Conservation (phyloP, 331 rosid genomes). For the Prunus yedoensis region DNA sequence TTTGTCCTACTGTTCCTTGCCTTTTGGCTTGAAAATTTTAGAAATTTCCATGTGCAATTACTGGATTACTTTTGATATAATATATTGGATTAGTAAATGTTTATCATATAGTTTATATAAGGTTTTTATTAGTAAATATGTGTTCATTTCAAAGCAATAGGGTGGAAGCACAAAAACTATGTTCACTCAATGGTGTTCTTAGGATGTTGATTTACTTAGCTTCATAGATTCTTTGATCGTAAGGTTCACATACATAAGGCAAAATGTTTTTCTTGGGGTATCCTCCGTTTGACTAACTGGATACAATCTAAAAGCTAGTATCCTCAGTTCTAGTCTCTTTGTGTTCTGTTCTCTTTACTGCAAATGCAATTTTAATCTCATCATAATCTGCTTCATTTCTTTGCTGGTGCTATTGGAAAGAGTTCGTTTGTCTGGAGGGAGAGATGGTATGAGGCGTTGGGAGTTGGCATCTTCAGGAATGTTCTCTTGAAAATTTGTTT, state of each 20-base stretch:
- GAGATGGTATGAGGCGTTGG: no score
- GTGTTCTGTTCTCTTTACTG: not conserved
- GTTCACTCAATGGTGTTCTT: not conserved
- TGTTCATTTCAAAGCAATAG: not conserved
- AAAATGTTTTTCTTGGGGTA: not conserved
- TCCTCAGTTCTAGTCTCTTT: not conserved
- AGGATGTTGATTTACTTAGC: not conserved
- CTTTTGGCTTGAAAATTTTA: not conserved
- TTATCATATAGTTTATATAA: not conserved
- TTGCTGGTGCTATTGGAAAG: no score
- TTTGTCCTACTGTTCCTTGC: not conserved
- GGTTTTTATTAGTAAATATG: conserved; percentile 1
- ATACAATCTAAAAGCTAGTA: not conserved
- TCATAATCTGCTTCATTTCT: not conserved
- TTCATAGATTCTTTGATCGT: not conserved
- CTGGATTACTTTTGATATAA: not conserved
- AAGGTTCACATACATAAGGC: not conserved
- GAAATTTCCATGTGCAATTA: not conserved
- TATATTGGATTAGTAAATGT: not conserved
- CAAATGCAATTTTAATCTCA: not conserved
- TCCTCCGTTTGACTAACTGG: not conserved
- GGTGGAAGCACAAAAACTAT: not conserved
- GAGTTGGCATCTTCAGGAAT: no score
- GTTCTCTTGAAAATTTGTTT: no score
- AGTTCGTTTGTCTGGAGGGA: no score